phyloP scores from a whole-genome alignment of 441 rosid genomes.

The Lepidium campestre region DNA sequence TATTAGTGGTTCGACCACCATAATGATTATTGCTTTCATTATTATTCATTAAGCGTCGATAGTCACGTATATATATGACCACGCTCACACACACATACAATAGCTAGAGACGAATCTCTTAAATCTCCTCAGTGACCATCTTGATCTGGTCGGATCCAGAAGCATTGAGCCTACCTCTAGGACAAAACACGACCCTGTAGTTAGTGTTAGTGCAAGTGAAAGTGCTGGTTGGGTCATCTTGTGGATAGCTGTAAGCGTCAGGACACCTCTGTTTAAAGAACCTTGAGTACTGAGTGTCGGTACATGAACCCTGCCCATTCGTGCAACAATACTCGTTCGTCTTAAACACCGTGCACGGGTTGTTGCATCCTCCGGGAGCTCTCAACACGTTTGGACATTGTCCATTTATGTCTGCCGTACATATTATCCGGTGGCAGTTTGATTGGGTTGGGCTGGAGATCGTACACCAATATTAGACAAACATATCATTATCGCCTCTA shows the following conservation, averaged over 20 bases:
- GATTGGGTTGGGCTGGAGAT: constrained; percentile 21
- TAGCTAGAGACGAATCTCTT: not conserved
- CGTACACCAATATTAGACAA: not conserved
- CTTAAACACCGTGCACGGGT: constrained; percentile 36
- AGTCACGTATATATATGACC: not conserved
- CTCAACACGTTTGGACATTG: constrained; percentile 34
- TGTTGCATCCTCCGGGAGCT: constrained; percentile 41
- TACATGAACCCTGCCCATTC: constrained; percentile 30
- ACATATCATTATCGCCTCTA: not conserved
- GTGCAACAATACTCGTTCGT: constrained; percentile 40
- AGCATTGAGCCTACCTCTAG: not conserved
- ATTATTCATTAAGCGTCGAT: constrained; percentile 10
- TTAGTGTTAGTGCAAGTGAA: constrained; percentile 45
- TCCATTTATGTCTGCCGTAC: constrained; percentile 38
- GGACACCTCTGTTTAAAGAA: constrained; percentile 46
- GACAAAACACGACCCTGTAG: constrained; percentile 32
- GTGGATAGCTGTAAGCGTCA: constrained; percentile 58
- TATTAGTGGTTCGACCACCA: not conserved
- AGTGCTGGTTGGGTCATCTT: constrained; percentile 47
- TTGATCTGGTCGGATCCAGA: not conserved
- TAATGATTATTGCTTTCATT: constrained; percentile 5
- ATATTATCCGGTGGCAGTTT: constrained; percentile 27
- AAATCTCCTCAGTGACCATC: constrained; percentile 24
- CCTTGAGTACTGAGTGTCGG: constrained; percentile 22
- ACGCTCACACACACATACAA: not conserved